These are phyloP conservation scores for Pythium chondricola DNA, from an alignment of 352 stramenopile genomes.

Conservation along the genomic window DNA sequence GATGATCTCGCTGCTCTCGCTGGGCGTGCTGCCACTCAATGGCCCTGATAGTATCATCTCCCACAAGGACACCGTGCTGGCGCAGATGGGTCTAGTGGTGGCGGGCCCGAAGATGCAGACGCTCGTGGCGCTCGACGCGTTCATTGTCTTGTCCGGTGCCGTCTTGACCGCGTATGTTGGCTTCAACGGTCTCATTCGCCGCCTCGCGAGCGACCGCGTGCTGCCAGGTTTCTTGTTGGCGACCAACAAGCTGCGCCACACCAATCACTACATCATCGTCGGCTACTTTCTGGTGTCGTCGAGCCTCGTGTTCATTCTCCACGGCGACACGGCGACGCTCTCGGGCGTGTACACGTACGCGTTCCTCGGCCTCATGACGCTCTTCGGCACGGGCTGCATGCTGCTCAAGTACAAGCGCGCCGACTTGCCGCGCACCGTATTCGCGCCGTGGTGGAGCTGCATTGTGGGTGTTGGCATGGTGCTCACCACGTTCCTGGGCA, in stretches of 20 bases:
- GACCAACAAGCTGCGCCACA: slow-evolving; percentile 78
- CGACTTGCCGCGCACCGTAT: slow-evolving; percentile 80
- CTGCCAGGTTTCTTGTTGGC: slow-evolving; percentile 74
- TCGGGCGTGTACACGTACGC: slow-evolving; percentile 93
- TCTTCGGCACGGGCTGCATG: slow-evolving; percentile 92
- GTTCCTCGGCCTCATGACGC: slow-evolving; percentile 93
- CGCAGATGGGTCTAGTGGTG: slow-evolving; percentile 85
- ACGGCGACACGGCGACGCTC: slow-evolving; percentile 89
- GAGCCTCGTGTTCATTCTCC: slow-evolving; percentile 85
- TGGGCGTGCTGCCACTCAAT: slow-evolving; percentile 84
- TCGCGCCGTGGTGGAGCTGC: slow-evolving; percentile 85
- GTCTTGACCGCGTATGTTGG: slow-evolving; percentile 93
- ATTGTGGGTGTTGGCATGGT: slow-evolving; percentile 78
- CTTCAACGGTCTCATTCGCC: slow-evolving; percentile 86
- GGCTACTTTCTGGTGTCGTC: slow-evolving; percentile 87
- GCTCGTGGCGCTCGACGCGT: slow-evolving; percentile 86
- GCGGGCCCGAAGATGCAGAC: slow-evolving; percentile 70
- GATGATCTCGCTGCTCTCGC: slow-evolving; percentile 86
- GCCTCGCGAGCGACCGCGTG: slow-evolving; percentile 89
- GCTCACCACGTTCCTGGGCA: slow-evolving; percentile 79
- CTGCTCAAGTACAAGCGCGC: slow-evolving; percentile 94
- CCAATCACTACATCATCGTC: slow-evolving; percentile 91
- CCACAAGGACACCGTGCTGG: slow-evolving; percentile 88
- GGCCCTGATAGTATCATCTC: slow-evolving; percentile 64
- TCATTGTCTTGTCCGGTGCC: slow-evolving; percentile 91